Conservation (phyloP, 1,284 basidiomycete genomes). For the Leccinum pseudoinsigne region DNA sequence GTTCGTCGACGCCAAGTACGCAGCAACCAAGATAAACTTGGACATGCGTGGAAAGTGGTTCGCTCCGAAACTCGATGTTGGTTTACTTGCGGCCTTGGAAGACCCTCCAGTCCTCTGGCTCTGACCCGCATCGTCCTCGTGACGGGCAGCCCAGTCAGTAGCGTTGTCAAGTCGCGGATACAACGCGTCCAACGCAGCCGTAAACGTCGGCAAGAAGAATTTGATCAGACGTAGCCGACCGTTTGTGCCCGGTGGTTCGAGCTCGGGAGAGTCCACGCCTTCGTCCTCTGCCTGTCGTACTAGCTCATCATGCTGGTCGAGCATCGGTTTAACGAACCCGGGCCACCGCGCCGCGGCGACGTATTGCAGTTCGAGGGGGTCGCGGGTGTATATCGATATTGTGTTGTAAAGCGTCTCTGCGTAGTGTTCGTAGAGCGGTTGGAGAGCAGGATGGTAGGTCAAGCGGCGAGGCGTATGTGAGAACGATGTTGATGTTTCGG, state of each 20-base stretch:
- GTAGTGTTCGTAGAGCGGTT: constrained; percentile 67
- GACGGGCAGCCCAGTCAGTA: constrained; percentile 52
- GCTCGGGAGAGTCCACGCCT: constrained; percentile 28
- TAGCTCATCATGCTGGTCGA: constrained; percentile 48
- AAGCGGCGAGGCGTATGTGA: constrained; percentile 26
- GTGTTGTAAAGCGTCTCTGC: constrained; percentile 61
- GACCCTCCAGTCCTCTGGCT: not conserved
- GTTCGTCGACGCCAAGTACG: constrained; percentile 87
- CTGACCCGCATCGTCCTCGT: constrained; percentile 37
- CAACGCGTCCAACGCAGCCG: constrained; percentile 59
- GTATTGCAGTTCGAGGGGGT: constrained; percentile 73
- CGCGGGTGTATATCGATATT: constrained; percentile 64
- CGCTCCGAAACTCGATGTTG: constrained; percentile 18
- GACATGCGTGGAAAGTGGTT: constrained; percentile 54
- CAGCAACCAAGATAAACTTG: constrained; percentile 79
- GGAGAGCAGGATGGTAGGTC: constrained; percentile 54
- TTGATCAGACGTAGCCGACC: constrained; percentile 60
- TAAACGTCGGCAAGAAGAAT: constrained; percentile 60
- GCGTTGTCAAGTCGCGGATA: constrained; percentile 66
- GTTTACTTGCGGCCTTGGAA: constrained; percentile 9
- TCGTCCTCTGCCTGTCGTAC: constrained; percentile 24
- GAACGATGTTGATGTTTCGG: not conserved
- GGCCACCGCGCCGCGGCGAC: constrained; percentile 82
- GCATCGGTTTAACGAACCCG: constrained; percentile 65
- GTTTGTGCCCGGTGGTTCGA: constrained; percentile 49